Evolutionary conservation across 2,329 filamentous ascomycete species (phyloP).

Genomic region (Exophiala calicioides): DNA sequence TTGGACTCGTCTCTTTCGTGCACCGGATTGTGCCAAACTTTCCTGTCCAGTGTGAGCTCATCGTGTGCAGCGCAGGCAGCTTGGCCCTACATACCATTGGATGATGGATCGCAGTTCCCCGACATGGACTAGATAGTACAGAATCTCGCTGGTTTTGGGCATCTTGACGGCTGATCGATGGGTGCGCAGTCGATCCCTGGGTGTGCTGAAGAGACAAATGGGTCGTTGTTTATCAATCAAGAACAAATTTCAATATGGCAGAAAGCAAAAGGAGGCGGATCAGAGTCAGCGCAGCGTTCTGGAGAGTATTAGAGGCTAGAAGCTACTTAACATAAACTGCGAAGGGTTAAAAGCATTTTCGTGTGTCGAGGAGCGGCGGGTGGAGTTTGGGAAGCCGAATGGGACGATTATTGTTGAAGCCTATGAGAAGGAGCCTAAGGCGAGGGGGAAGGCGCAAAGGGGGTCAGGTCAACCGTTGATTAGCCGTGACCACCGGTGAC

Average conservation of each 20-base stretch:
- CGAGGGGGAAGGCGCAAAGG: no score
- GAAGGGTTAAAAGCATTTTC: constrained; percentile 6
- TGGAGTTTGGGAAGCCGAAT: constrained; percentile 19
- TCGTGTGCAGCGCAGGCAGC: constrained; percentile 10
- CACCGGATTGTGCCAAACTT: constrained; percentile 93
- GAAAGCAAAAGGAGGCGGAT: not conserved
- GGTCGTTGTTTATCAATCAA: not conserved
- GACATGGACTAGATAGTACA: constrained; percentile 76
- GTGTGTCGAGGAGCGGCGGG: constrained; percentile 5
- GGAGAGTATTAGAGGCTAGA: no score
- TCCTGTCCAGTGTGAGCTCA: constrained; percentile 57
- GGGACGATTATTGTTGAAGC: constrained; percentile 23
- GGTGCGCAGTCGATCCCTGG: not conserved
- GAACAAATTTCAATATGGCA: not conserved
- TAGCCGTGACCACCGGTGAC: no score
- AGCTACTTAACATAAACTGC: no score
- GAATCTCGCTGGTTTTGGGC: constrained; percentile 50
- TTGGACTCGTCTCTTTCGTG: constrained; percentile 76
- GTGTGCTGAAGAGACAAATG: not conserved
- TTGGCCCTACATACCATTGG: constrained; percentile 70
- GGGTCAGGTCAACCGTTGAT: no score
- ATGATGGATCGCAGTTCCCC: constrained; percentile 77
- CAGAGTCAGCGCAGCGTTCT: no score
- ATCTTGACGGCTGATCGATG: constrained; percentile 34
- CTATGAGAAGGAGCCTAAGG: no score